Evolutionary conservation across 2,329 filamentous ascomycete genomes (phyloP).

Genomic region (Scortechinia acanthostroma): DNA sequence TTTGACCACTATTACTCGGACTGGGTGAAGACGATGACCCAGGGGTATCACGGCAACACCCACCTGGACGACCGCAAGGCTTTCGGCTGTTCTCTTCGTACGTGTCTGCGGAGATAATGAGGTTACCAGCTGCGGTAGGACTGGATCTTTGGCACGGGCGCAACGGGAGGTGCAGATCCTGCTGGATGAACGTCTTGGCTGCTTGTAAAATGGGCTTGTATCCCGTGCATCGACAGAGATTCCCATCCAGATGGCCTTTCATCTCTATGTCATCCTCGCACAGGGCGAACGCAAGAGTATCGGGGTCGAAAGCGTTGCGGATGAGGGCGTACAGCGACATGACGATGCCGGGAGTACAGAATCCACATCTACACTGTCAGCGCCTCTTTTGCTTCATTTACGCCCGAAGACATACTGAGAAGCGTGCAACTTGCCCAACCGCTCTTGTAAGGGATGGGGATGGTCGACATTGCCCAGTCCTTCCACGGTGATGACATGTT

Average conservation of each 20-base stretch:
- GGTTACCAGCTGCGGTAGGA: slow-evolving; percentile 41
- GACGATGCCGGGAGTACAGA: slow-evolving; percentile 95
- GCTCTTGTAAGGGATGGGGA: slow-evolving; percentile 84
- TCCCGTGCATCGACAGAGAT: slow-evolving; percentile 89
- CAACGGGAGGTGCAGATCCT: slow-evolving; percentile 6
- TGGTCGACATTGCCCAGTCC: slow-evolving; percentile 83
- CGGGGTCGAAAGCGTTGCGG: slow-evolving; percentile 73
- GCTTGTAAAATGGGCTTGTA: slow-evolving; percentile 92
- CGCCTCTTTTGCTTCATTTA: not conserved
- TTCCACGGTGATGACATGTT: slow-evolving; percentile 96
- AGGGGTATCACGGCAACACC: slow-evolving; percentile 58
- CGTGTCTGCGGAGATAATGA: slow-evolving; percentile 45
- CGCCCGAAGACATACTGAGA: slow-evolving; percentile 59
- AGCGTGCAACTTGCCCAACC: slow-evolving; percentile 83
- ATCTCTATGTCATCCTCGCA: slow-evolving; percentile 58
- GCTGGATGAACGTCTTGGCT: slow-evolving; percentile 72
- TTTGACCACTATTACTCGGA: slow-evolving; percentile 38
- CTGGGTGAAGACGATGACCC: slow-evolving; percentile 36
- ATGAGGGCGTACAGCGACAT: slow-evolving; percentile 94
- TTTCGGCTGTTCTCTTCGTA: slow-evolving; percentile 3
- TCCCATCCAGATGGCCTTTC: slow-evolving; percentile 95
- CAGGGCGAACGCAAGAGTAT: slow-evolving; percentile 12
- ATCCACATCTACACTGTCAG: slow-evolving; percentile 39
- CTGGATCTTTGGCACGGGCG: not conserved
- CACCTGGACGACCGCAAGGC: slow-evolving; percentile 13